Conservation (phyloP, 805 yeast species). For the Schwanniomyces yamadae region DNA sequence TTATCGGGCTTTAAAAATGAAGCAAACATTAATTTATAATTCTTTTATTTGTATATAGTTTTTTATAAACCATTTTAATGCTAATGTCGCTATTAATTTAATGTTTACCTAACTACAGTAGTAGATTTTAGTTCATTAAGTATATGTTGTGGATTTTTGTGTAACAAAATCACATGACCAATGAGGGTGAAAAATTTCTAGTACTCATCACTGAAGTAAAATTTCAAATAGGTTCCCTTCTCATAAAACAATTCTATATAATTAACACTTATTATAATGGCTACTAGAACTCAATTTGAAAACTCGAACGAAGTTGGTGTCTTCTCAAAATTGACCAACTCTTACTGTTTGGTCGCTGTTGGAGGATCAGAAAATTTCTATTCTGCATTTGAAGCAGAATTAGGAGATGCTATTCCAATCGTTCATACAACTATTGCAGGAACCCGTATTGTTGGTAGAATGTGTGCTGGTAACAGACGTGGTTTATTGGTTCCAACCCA, state of each 20-base stretch:
- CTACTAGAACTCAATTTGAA: constrained; percentile 49
- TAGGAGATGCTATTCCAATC: constrained; percentile 94
- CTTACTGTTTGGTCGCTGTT: constrained; percentile 93
- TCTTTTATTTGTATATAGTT: no score
- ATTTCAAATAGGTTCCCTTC: background rate
- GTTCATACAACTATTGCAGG: constrained; percentile 98
- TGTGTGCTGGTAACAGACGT: constrained; percentile 98
- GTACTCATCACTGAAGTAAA: background rate
- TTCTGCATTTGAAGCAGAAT: constrained; percentile 96
- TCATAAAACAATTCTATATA: background rate
- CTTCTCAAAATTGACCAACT: constrained; percentile 90
- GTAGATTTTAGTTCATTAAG: background rate
- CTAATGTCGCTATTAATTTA: no score
- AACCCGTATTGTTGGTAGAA: constrained; percentile 94
- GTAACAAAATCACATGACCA: constrained; percentile 4
- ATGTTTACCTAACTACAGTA: no score
- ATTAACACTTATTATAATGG: constrained; percentile 25
- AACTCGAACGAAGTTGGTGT: constrained; percentile 74
- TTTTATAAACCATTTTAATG: no score
- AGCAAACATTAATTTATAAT: no score
- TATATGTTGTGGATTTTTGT: constrained; percentile 2
- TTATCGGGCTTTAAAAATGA: background rate
- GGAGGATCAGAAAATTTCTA: constrained; percentile 86
- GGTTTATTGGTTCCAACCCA: constrained; percentile 96
- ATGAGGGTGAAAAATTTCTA: constrained; percentile 3